These are phyloP conservation scores for Crithidia mellificae DNA, from an alignment of 208 protist species.

Conservation along the genomic window DNA sequence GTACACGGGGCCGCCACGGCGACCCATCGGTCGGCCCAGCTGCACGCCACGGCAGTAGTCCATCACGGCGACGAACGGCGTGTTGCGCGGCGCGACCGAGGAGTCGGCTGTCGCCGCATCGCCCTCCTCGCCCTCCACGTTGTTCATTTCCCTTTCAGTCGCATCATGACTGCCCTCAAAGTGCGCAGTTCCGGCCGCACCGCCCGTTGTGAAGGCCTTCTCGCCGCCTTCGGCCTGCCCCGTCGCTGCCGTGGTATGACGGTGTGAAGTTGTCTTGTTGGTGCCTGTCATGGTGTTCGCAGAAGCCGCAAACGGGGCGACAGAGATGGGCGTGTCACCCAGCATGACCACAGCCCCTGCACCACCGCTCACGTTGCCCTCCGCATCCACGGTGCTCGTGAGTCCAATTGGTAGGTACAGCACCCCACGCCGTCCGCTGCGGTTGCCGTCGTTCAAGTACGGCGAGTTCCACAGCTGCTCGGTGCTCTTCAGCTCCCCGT, in stretches of 20 bases:
- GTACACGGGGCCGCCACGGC: conserved; percentile 43
- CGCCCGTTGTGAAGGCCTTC: too few relatives aligned
- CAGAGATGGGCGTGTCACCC: conserved; percentile 21
- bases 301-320: conserved; percentile 7
- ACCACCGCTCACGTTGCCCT: conserved; percentile 14
- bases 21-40: conserved; percentile 49
- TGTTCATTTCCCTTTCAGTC: not conserved
- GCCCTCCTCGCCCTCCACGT: not conserved
- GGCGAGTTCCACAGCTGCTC: conserved; percentile 28
- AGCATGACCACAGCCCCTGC: conserved; percentile 17
- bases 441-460: conserved; percentile 26
- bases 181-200: too few relatives aligned
- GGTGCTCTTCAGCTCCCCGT: not conserved
- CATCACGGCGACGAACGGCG: conserved; percentile 58
- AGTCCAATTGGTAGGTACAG: conserved; percentile 25
- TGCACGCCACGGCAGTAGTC: conserved; percentile 76
- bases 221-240: too few relatives aligned
- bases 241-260: too few relatives aligned
- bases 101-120: not conserved
- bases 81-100: not conserved
- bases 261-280: not conserved
- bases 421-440: not conserved
- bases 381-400: conserved; percentile 4
- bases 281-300: not conserved
- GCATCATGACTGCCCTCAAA: too few relatives aligned